Conservation (phyloP, 202 grass and related monocot species). For the Carex sylvatica region DNA sequence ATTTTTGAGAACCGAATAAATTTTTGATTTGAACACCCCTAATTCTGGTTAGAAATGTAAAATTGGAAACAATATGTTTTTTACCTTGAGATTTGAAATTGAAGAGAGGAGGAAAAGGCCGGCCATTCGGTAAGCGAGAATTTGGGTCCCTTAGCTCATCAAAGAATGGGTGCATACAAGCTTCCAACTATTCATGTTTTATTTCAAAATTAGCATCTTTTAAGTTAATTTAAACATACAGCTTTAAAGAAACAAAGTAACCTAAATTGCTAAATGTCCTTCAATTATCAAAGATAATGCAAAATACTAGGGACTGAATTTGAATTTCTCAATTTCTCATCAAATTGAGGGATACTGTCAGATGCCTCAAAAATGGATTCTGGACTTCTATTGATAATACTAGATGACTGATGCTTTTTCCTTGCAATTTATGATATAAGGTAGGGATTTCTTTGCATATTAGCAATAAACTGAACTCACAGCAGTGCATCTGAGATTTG, state of each 20-base stretch:
- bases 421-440: background rate
- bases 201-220: background rate
- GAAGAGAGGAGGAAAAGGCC: constrained; percentile 84
- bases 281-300: background rate
- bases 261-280: background rate
- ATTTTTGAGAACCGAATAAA: too few species aligned
- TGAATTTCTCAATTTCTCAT: background rate
- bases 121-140: constrained; percentile 67
- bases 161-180: constrained; percentile 95
- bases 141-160: constrained; percentile 89
- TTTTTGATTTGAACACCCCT: too few species aligned
- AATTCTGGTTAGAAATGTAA: background rate
- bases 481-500: constrained; percentile 91
- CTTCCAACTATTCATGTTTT: constrained; percentile 56
- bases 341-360: background rate
- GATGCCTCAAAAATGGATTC: background rate
- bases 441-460: background rate
- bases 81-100: constrained; percentile 86
- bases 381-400: background rate
- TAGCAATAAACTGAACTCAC: constrained; percentile 35
- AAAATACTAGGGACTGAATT: background rate
- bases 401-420: background rate
- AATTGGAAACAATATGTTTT: background rate
- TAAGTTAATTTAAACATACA: background rate
- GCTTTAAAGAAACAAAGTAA: constrained; percentile 24